Conservation (phyloP, 768 basidiomycete species). For the Amanita subjunquillea region DNA sequence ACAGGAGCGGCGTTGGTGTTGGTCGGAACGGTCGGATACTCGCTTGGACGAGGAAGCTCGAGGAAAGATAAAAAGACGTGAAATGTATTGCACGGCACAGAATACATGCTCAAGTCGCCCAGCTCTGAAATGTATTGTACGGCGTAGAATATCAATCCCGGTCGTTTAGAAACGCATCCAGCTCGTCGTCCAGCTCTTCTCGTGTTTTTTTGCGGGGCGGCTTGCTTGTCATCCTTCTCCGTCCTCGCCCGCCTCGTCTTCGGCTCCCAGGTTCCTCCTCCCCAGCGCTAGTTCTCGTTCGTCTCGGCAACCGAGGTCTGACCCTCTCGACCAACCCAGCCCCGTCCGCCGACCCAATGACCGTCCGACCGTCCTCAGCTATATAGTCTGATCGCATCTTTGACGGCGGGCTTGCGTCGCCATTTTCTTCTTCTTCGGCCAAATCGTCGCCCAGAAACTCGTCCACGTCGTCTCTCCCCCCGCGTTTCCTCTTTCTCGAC, state of each 20-base stretch:
- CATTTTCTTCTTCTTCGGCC: conserved; percentile 15
- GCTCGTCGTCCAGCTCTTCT: conserved; percentile 74
- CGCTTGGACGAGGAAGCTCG: conserved; percentile 22
- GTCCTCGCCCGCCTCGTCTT: conserved; percentile 11
- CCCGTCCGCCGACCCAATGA: conserved; percentile 33
- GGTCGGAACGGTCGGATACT: conserved; percentile 62
- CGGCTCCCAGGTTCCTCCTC: conserved; percentile 10
- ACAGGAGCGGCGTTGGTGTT: conserved; percentile 58
- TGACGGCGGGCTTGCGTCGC: conserved; percentile 22
- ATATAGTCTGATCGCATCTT: conserved; percentile 65
- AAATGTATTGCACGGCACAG: not conserved
- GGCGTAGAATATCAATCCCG: conserved; percentile 7
- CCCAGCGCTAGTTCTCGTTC: conserved; percentile 16
- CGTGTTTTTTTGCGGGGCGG: conserved; percentile 42
- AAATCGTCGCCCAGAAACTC: conserved; percentile 47
- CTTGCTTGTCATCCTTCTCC: conserved; percentile 17
- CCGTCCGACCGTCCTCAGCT: conserved; percentile 34
- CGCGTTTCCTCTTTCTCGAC: conserved; percentile 13
- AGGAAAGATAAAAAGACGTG: not conserved
- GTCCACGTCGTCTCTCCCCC: conserved; percentile 34
- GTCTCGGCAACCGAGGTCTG: conserved; percentile 34
- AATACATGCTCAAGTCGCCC: too few relatives aligned
- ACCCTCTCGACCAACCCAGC: conserved; percentile 33
- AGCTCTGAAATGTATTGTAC: not conserved
- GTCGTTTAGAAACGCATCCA: conserved; percentile 66